A percentile compares a stretch with the other conserved stretches of the same genome.
phyloP scores from a whole-genome alignment of 2,329 filamentous ascomycete species.

The Tolypocladium cylindrosporum region DNA sequence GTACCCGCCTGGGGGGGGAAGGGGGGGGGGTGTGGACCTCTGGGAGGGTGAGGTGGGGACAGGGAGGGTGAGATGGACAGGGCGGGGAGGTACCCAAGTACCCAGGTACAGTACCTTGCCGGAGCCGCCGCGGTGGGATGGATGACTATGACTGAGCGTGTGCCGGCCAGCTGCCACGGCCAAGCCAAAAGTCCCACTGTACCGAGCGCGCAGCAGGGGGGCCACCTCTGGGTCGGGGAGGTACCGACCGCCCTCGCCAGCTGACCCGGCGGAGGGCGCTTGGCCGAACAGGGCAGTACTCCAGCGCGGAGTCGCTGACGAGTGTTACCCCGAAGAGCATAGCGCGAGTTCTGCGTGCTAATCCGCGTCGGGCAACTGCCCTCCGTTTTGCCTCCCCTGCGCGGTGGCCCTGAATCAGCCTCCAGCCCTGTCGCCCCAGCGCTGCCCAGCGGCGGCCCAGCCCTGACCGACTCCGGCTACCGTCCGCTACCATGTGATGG shows the following conservation, averaged over 20 bases:
- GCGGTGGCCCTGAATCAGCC: not conserved
- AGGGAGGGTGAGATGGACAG: not conserved
- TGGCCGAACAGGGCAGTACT: not conserved
- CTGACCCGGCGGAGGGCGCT: not conserved
- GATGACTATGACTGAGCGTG: not conserved
- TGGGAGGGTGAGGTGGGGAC: not conserved
- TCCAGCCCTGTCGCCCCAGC: not conserved
- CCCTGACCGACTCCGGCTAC: not conserved
- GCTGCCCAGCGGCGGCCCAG: not conserved
- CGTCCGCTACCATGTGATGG: not conserved
- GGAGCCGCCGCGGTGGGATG: not conserved
- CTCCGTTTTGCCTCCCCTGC: not conserved
- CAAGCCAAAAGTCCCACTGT: not conserved
- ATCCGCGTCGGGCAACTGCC: not conserved
- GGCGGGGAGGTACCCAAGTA: not conserved
- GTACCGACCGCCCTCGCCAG: slow-evolving; percentile 1
- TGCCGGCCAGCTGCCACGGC: not conserved
- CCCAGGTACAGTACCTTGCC: not conserved
- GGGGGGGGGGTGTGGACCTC: not conserved
- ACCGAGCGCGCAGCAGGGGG: not conserved
- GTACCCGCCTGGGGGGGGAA: too few relatives aligned
- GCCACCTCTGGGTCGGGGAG: slow-evolving; percentile 1
- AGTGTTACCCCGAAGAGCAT: not conserved
- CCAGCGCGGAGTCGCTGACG: not conserved
- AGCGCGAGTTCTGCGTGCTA: not conserved